Conservation (phyloP, 2,329 filamentous ascomycete genomes). For the Talaromyces sp. region DNA sequence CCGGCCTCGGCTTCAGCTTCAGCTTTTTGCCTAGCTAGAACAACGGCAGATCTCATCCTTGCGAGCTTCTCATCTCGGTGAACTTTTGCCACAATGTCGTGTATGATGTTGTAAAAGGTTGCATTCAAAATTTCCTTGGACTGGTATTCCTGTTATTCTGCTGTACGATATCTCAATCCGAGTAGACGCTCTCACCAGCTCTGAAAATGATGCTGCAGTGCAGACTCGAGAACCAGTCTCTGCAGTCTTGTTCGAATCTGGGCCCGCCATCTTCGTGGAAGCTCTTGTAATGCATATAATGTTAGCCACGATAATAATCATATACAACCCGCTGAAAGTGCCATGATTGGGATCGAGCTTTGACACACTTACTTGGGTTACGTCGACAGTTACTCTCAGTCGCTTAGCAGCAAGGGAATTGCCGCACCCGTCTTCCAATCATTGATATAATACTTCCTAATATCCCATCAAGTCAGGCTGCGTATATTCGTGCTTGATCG, state of each 20-base stretch:
- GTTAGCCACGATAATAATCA: not conserved
- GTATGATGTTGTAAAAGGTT: slow-evolving; percentile 55
- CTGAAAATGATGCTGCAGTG: slow-evolving; percentile 36
- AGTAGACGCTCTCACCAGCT: slow-evolving; percentile 30
- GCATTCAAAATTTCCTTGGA: slow-evolving; percentile 51
- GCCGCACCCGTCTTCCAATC: slow-evolving; percentile 13
- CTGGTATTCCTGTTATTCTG: slow-evolving; percentile 22
- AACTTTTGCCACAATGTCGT: slow-evolving; percentile 53
- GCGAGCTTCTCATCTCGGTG: slow-evolving; percentile 58
- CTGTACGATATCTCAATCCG: slow-evolving; percentile 3
- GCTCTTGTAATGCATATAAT: not conserved
- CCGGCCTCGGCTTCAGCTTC: slow-evolving; percentile 38
- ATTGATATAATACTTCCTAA: slow-evolving; percentile 14
- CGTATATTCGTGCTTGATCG: not conserved
- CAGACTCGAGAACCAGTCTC: slow-evolving; percentile 26
- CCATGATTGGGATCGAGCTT: not conserved
- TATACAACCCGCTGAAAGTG: not conserved
- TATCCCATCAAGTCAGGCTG: slow-evolving; percentile 27
- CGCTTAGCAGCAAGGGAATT: slow-evolving; percentile 15
- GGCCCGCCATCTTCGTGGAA: slow-evolving; percentile 20
- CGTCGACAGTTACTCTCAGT: not conserved
- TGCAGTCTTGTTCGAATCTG: slow-evolving; percentile 25
- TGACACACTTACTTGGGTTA: not conserved
- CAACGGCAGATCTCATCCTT: slow-evolving; percentile 50
- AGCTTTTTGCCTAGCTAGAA: slow-evolving; percentile 40